Base-by-base conservation (phyloP, 192 early-diverging fungal species). In the Coemansia sp. region DNA sequence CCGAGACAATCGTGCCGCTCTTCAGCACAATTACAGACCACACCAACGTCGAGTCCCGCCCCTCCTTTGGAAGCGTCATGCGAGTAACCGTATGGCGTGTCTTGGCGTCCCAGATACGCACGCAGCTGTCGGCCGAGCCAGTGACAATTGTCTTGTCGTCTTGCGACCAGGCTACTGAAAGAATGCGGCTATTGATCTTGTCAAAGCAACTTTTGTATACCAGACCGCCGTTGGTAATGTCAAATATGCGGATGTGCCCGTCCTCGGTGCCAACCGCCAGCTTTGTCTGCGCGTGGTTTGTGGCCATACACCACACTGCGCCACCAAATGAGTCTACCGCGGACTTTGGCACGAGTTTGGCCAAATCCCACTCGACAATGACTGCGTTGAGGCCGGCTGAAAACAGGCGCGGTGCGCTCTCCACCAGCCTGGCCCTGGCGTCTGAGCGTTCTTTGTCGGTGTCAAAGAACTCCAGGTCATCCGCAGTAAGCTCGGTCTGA, bases 261-360 rank as follows among this genome's bases (percentile, higher is more conserved):
- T 98, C 95, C 55, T 97, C 94, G 54, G 90, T 95, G 14, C 92
- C 95, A 19, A 94, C 82, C 15, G 90, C 95, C 25, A 98, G 74
- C 33, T 81, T 63, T 22, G 88, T 89, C 53, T 83, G 82, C 19
- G 80, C 81, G 42, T 85, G 80, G 53, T 92, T 92, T 4, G 81
- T 81, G 8, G 91, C 83, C 82, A 94, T 89, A 65, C 90, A 94
- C 94, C 94, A 97, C 27, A 98, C 80, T 3, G 93, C 85, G 15
- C 95, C 95, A 59, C 95, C 95, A 52, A 87, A 82, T 33, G 88
- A 88, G 55, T 91, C 87, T 4, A 86, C 80, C 3, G 79, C 80
- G 26, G 77, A 72, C 77, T 83, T 81, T n/a, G 83, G 81, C 48
- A 70, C 75, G 43, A 92, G 68, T 27, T 80, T 74, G 4, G 60